Conservation (phyloP, 805 yeast species). For the Yamadazyma endophytica region DNA sequence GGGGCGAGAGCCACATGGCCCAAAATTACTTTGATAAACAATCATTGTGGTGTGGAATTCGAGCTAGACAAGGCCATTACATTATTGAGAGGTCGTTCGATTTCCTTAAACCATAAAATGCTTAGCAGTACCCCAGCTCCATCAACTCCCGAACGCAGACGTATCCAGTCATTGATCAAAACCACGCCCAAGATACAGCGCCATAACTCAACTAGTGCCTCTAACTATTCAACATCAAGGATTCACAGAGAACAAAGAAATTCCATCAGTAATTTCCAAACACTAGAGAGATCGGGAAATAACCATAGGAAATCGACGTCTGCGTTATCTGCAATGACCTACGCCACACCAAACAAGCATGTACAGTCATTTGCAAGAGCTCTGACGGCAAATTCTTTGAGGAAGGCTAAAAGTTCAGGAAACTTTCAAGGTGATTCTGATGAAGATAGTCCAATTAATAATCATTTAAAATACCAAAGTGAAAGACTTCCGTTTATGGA, state of each 20-base stretch:
- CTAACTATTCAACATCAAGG: constrained; percentile 1
- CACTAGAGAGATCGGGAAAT: background rate
- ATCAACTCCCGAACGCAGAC: constrained; percentile 6
- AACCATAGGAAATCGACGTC: constrained; percentile 9
- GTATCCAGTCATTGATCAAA: constrained; percentile 4
- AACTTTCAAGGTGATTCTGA: constrained; percentile 19
- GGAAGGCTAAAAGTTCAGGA: constrained; percentile 34
- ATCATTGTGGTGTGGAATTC: constrained; percentile 88
- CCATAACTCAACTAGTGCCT: constrained; percentile 18
- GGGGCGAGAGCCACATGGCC: constrained; percentile 97
- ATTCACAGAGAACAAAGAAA: constrained; percentile 8
- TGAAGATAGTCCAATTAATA: constrained; percentile 7
- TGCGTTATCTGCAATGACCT: constrained; percentile 10
- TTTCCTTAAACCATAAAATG: constrained; percentile 21
- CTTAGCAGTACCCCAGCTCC: constrained; percentile 14
- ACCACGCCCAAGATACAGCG: constrained; percentile 21
- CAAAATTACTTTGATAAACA: constrained; percentile 74
- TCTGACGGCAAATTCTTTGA: background rate
- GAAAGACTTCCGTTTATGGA: constrained; percentile 20
- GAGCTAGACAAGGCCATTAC: constrained; percentile 78
- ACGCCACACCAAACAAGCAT: constrained; percentile 4
- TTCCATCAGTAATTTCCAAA: constrained; percentile 11
- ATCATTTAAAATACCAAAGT: constrained; percentile 11
- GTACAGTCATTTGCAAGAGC: background rate
- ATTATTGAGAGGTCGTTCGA: constrained; percentile 57